Evolutionary conservation across 2,329 filamentous ascomycete genomes (phyloP), one percentile per base, ranked within the genome.

Genomic region (Malbranchea zuffiana): DNA sequence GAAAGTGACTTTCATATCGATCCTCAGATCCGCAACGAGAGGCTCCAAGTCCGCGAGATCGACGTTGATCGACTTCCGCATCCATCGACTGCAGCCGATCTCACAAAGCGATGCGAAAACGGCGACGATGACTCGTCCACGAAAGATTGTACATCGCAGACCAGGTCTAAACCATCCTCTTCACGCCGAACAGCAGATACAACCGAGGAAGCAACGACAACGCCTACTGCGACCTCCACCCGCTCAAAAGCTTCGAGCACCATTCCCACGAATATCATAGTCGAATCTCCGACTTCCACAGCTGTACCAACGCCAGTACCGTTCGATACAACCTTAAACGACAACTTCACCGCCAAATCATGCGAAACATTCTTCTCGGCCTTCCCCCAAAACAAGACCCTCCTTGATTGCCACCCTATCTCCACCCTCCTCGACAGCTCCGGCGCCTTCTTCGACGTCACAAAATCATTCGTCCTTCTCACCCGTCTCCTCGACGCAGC

Each of bases 391-490:
- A 73, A 83, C 52, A 54, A 69, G 4, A 76, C 73, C 3, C 85
- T 90, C 49, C 71, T 74, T 47, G 57, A 70, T 35, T 96, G 88
- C 62, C 75, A 87, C 47, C 84, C 88, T 0, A 68, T 95, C 40
- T 94, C 87, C 1, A 68, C 94, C 50, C 72, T 96, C 46, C 67
- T 96, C 6, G 56, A 93, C 77, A 85, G 82, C 44, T 95, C 88
- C 6, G 74, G 71, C 35, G 75, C 76, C 26, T 94, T 95, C 63
- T 96, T 96, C 65, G 67, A 84, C 39, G 78, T 79, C 12, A 71
- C 80, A 44, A 79, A 75, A 52, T 81, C 82, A 4, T 67, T 80
- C 23, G 67, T 82, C 33, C 70, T 72, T 48, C 81, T 88, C 42
- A 83, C 85, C 1, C 74, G 76, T 43, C 78, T 82, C 13, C 75